These are phyloP conservation scores for Mucor plumbeus DNA, from an alignment of 371 early-diverging fungal species.

Conservation along the genomic window DNA sequence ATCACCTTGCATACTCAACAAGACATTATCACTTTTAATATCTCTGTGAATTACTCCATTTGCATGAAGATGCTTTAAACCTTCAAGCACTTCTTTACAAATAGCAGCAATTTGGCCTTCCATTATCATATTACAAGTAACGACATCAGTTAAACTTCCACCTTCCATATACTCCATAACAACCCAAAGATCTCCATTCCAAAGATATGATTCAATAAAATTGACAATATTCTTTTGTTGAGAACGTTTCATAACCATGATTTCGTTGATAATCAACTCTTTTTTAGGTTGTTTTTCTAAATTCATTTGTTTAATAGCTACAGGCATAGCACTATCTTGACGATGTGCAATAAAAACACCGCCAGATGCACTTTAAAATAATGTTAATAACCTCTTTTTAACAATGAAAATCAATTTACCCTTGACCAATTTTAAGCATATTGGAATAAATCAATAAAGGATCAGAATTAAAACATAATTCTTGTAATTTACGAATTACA, in stretches of 20 bases:
- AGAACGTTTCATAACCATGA: slow-evolving; percentile 90
- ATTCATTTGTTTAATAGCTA: slow-evolving; percentile 97
- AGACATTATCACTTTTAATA: slow-evolving; percentile 97
- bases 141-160: slow-evolving; percentile 91
- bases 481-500: slow-evolving; percentile 74
- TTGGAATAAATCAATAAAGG: slow-evolving; percentile 69
- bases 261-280: slow-evolving; percentile 96
- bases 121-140: slow-evolving; percentile 90
- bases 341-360: slow-evolving; percentile 90
- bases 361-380: slow-evolving; percentile 81
- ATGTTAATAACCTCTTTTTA: neutral
- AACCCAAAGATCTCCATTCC: slow-evolving; percentile 89
- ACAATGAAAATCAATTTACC: slow-evolving; percentile 46
- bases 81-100: slow-evolving; percentile 90
- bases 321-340: slow-evolving; percentile 62
- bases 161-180: slow-evolving; percentile 99
- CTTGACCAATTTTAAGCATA: slow-evolving; percentile 94
- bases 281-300: slow-evolving; percentile 95
- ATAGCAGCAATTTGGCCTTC: slow-evolving; percentile 96
- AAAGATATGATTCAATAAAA: slow-evolving; percentile 92
- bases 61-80: slow-evolving; percentile 91
- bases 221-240: slow-evolving; percentile 95
- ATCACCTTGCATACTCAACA: slow-evolving; percentile 85
- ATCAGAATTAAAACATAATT: slow-evolving; percentile 9
- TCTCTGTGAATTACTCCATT: slow-evolving; percentile 97